Evolutionary conservation across 176 grass and related monocot species (phyloP), one percentile per base, ranked within the genome.

Genomic region (Raddia distichophylla): DNA sequence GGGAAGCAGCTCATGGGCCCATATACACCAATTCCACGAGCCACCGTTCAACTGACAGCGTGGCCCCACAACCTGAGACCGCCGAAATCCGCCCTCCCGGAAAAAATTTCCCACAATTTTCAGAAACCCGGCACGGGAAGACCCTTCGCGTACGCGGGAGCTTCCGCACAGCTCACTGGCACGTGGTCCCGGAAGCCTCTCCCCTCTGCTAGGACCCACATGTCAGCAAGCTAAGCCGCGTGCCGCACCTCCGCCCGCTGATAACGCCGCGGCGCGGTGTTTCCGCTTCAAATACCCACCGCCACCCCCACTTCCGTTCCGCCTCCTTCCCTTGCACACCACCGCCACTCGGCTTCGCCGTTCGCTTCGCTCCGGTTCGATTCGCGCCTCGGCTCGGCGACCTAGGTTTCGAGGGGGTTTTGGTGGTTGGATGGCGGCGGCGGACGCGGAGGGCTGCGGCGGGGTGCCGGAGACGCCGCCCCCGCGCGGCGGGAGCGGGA

Each of bases 261-360:
- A 42, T 2, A 3, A 15, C 10, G 10, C 15, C 9, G 18, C 51
- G 27, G 3, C 4, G 14, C 13, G 43, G 3, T 12, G n/a, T 17
- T 62, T 84, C 53, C 3, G 6, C 54, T 81, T 71, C 81, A 85
- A 80, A 89, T 85, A 75, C 63, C 55, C 46, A 3, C 4, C 27
- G 27, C 27, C 27, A 27, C 27, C 27, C 27, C 27, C 27, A 27
- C 27, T 27, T 27, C 59, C 20, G 10, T 14, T 12, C 18, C 80
- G 0, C 9, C 12, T 81, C 45, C 27, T 20, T 18, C 45, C 13
- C 16, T 22, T 44, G 2, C 48, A 8, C 3, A 27, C 3, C 18
- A 34, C 59, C 32, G 3, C 65, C 3, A 27, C 1, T 3, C 49
- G 18, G 22, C 47, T 9, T 3, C 22, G 13, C 13, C 56, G 9